Percentiles rank a stretch among this genome's conserved stretches.
These are phyloP conservation scores for Batkoa obscura DNA, from an alignment of 371 early-diverging fungal genomes.

Conservation along the genomic window DNA sequence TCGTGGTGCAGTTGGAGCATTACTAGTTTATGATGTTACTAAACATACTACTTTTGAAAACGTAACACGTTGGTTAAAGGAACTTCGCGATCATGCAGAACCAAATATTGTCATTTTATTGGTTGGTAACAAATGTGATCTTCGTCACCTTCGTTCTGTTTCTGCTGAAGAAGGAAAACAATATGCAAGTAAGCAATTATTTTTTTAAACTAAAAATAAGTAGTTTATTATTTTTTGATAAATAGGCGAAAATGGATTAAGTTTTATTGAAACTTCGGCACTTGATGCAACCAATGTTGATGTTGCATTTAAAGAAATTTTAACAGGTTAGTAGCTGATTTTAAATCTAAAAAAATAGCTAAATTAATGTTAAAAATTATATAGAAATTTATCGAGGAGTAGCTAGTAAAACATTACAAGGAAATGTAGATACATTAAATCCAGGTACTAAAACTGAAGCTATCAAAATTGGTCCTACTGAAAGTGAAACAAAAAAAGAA, in stretches of 20 bases:
- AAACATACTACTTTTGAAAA: conserved; percentile 90
- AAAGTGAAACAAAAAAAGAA: conserved; percentile 28
- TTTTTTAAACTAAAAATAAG: conserved; percentile 6
- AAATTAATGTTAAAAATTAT: not conserved
- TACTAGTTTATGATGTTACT: conserved; percentile 98
- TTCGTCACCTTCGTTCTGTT: conserved; percentile 88
- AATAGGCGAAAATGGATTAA: conserved; percentile 29
- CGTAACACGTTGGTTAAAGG: conserved; percentile 94
- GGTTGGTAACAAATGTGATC: conserved; percentile 99
- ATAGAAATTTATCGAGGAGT: conserved; percentile 79
- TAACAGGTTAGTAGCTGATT: conserved; percentile 21
- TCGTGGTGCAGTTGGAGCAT: conserved; percentile 98
- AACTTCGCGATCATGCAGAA: conserved; percentile 95
- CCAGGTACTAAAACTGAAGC: conserved; percentile 49
- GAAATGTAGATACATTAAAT: conserved; percentile 28
- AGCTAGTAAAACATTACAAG: conserved; percentile 79
- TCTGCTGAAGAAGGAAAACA: conserved; percentile 92
- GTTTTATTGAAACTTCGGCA: conserved; percentile 56
- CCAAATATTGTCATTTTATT: conserved; percentile 96
- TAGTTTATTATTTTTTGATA: not conserved
- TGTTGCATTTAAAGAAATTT: conserved; percentile 38
- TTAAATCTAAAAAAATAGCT: not conserved
- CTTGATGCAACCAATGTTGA: conserved; percentile 49
- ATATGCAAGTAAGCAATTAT: conserved; percentile 90
- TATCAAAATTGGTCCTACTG: conserved; percentile 47